Base-by-base conservation (phyloP, 441 rosid genomes). In the Populus hybrid region DNA sequence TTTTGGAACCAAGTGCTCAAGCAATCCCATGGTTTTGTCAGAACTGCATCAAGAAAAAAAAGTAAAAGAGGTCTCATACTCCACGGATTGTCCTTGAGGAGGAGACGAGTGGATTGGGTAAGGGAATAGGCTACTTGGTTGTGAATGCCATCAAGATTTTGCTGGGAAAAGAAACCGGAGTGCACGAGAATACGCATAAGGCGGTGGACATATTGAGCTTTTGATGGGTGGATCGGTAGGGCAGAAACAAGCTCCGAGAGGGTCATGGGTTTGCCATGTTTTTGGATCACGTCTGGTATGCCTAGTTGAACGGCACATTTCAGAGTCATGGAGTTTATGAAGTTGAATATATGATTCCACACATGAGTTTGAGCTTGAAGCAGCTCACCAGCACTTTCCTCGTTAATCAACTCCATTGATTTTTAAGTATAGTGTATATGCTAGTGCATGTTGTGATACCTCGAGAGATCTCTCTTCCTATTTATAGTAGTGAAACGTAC, bases 81-180 rank as follows among this genome's bases (percentile, higher is more conserved):
- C 6, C 50, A 1, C 0, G 86, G 83, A 2, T 66, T 28, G 23
- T 73, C 76, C 18, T 64, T 38, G 3, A 80, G 81, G 24, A 83
- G 78, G 35, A 75, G 81, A 7, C 32, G 76, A 21, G 83, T 76
- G 0, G 79, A 12, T 3, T 40, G 23, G 23, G 86, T 81, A 14
- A 83, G 84, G 0, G 26, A 12, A 34, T 79, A 82, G 38, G 74
- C 84, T 30, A 46, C 71, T 74, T 61, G 75, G 1, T n/a, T 28
- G 30, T 28, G 3, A 28, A 28, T 2, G 30, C 3, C 3, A 2
- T 28, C 19, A 11, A 67, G 5, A 30, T 69, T 70, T 21, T 26
- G 32, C 23, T 12, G 24, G 7, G 76, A 71, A 70, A 84, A 75
- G 81, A 86, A 82, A n/a, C 85, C 87, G 1, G 53, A 46, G 6